Conservation (phyloP, 2,329 filamentous ascomycete genomes). For the Verticillium dahliae region DNA sequence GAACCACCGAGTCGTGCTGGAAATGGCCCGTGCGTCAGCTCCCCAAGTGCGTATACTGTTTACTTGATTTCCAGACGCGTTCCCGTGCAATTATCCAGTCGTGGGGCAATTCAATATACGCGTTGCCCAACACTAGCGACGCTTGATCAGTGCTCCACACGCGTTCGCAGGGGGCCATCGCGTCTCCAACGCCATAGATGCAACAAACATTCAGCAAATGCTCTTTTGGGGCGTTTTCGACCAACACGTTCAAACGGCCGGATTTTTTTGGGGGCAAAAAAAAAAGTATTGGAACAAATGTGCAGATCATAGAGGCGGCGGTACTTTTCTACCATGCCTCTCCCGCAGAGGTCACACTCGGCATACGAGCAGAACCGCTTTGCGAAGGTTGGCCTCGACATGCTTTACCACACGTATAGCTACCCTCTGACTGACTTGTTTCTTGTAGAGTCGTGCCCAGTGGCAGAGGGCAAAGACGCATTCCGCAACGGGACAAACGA, state of each 20-base stretch:
- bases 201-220: neutral
- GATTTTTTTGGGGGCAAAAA: neutral
- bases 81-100: neutral
- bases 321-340: slow-evolving; percentile 19
- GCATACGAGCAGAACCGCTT: slow-evolving; percentile 15
- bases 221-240: neutral
- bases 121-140: neutral
- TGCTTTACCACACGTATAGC: slow-evolving; percentile 4
- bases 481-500: slow-evolving; percentile 29
- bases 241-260: neutral
- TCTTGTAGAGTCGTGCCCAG: slow-evolving; percentile 29
- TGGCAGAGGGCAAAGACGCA: slow-evolving; percentile 52
- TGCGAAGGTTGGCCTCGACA: slow-evolving; percentile 21
- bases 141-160: neutral
- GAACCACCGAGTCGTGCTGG: neutral
- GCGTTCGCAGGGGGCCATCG: neutral
- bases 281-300: neutral
- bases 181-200: neutral
- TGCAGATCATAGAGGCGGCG: neutral
- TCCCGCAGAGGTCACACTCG: slow-evolving; percentile 33
- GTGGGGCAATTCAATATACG: neutral
- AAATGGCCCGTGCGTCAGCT: neutral
- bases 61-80: neutral
- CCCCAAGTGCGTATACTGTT: neutral
- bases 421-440: slow-evolving; percentile 1